Base-by-base conservation (phyloP, 2,329 filamentous ascomycete species). In the Colletotrichum sp. region DNA sequence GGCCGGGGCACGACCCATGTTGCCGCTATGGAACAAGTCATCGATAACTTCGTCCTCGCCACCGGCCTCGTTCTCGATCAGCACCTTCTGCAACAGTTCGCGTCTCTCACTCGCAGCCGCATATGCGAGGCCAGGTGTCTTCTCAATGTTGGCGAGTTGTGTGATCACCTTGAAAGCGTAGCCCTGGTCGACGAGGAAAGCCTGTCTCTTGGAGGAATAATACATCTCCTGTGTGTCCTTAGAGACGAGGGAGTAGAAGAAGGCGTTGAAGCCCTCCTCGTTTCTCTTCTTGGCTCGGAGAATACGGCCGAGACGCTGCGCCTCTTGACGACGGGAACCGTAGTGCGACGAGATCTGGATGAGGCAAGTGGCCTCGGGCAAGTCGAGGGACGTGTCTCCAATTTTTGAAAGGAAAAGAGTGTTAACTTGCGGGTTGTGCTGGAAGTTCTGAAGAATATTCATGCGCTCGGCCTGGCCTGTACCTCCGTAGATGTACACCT, bases 91-190 rank as follows among this genome's bases (percentile, higher is more conserved):
- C 2, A 99, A 89, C 30, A 98, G 89, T 83, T 98, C 96, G 62
- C 95, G 93, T 6, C 96, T 93, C 80, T 98, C 96, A 8, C 91
- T 88, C 0, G 95, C 90, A 3, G 95, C 95, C 3, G 91, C 91
- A 82, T 97, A 98, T 3, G 93, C 94, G 2, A 99, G 90, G 0
- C 93, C 92, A 0, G 94, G 92, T 69, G 96, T 94, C 74, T 95
- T 91, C 76, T 98, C 95, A 77, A 99, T 95, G 66, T 96, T 97
- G 81, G 96, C 94, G 9, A 99, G 89, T 81, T 98, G 95, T 0
- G 97, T 99, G 83, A 99, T 99, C 77, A 98, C 96, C 83, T 98
- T 98, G 90, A 99, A 99, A 0, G 97, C 96, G 83, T 99, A 99
- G 12, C 97, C 97, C 85, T 99, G 97, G 79, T 99, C 97, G 26